Evolutionary conservation across 2,329 filamentous ascomycete species (phyloP), one percentile per base, ranked within the genome.

Genomic region (Pyrenophora tritici-repentis): DNA sequence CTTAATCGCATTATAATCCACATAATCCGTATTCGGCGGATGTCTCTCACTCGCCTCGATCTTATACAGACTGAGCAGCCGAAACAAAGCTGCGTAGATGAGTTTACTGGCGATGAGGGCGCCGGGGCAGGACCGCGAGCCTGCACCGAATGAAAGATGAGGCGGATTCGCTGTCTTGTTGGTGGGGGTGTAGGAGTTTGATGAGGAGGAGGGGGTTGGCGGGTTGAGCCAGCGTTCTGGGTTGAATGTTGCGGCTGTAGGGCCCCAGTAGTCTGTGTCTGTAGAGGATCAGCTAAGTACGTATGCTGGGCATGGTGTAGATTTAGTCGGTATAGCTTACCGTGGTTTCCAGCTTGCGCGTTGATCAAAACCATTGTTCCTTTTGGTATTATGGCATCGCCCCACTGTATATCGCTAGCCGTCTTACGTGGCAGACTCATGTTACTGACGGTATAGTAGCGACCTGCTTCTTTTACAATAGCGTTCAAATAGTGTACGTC

Each of bases 1-100:
- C 68, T 85, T 85, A 59, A 84, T 79, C 59, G 81, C 76, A 57
- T 85, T 86, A 59, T 85, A 85, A 4, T 86, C 82, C 4, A 85
- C 79, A 54, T 85, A 85, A 61, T 85, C 82, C 0, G 82, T 85
- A 56, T 84, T 85, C 0, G 83, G 83, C 0, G 83, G 82, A 36
- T 78, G 70, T 0, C 65, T 61, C 42, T 78, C 72, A 58, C 74
- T 77, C 18, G 81, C 74, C 26, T 81, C 75, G 46, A 82, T 78
- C 55, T 73, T 76, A 66, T 80, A 83, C 7, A 75, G 73, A 3
- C 75, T 72, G n/a, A 83, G 55, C 1, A 83, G 66, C 3, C 81
- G 75, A 6, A 82, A 67, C 0, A 83, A 67, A 3, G 80, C 79
- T 0, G 78, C 66, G 53, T 82, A 81, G 2, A 83, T 65, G 2